These are phyloP conservation scores for Apiospora sp. DNA, from an alignment of 2,329 filamentous ascomycete genomes.

Conservation along the genomic window DNA sequence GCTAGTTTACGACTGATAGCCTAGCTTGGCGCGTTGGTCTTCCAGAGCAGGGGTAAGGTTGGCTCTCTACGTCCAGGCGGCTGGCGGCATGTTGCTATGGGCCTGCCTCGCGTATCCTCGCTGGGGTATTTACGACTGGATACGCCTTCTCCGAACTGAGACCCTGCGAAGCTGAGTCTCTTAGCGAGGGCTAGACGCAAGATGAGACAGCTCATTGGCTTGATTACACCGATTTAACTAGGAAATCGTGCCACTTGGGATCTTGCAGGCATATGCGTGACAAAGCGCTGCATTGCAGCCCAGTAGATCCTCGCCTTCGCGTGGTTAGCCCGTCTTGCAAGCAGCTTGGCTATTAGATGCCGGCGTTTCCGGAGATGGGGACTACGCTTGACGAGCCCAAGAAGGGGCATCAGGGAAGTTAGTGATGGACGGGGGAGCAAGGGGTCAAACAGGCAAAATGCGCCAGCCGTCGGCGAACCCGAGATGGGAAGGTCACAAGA, in stretches of 20 bases:
- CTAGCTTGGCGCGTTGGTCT: conserved; percentile 2
- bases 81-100: not conserved
- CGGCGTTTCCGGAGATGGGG: too few relatives aligned
- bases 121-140: not conserved
- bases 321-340: too few relatives aligned
- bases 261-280: not conserved
- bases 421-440: too few relatives aligned
- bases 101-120: not conserved
- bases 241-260: not conserved
- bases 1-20: not conserved
- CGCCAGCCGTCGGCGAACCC: too few relatives aligned
- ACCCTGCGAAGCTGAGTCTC: not conserved
- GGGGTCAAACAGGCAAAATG: too few relatives aligned
- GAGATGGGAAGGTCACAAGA: too few relatives aligned
- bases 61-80: not conserved
- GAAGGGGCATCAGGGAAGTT: too few relatives aligned
- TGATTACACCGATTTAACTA: not conserved
- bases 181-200: not conserved
- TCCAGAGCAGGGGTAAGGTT: not conserved
- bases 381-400: too few relatives aligned
- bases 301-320: too few relatives aligned
- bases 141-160: conserved; percentile 1
- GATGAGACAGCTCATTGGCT: not conserved
- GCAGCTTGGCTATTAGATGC: too few relatives aligned
- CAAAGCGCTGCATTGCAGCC: not conserved